Evolutionary conservation across 441 rosid species (phyloP).

Genomic region (Isatis lusitanica): DNA sequence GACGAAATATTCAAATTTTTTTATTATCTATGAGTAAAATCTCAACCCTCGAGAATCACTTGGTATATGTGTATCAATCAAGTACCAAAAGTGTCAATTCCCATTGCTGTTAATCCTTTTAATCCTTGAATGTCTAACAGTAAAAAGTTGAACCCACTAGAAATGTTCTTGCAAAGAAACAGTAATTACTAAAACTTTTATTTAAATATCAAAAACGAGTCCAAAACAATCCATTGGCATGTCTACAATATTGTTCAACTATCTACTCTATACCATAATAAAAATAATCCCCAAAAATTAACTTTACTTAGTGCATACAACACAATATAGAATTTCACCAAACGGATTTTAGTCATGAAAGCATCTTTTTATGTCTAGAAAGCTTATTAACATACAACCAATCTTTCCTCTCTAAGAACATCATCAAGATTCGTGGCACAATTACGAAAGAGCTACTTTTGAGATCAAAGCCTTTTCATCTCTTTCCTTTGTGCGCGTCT

Average conservation of each 20-base stretch:
- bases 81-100: slow-evolving; percentile 22
- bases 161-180: slow-evolving; percentile 13
- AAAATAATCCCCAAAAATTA: slow-evolving; percentile 3
- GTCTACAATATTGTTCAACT: background rate
- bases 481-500: no score
- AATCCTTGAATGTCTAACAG: background rate
- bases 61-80: slow-evolving; percentile 26
- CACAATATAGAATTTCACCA: slow-evolving; percentile 4
- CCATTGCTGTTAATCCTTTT: slow-evolving; percentile 12
- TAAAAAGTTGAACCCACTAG: slow-evolving; percentile 11
- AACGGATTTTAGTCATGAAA: no score
- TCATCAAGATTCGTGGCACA: slow-evolving; percentile 1
- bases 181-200: slow-evolving; percentile 1
- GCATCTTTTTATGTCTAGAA: no score
- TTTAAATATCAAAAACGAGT: background rate
- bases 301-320: background rate
- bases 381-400: no score
- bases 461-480: no score
- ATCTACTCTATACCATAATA: background rate
- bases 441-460: background rate
- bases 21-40: slow-evolving; percentile 18
- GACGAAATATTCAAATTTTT: slow-evolving; percentile 4
- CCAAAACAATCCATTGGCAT: background rate
- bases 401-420: background rate
- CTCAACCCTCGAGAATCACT: slow-evolving; percentile 28